Conservation (phyloP, 1,284 basidiomycete genomes). For the Melanopsichium pennsylvanicum region DNA sequence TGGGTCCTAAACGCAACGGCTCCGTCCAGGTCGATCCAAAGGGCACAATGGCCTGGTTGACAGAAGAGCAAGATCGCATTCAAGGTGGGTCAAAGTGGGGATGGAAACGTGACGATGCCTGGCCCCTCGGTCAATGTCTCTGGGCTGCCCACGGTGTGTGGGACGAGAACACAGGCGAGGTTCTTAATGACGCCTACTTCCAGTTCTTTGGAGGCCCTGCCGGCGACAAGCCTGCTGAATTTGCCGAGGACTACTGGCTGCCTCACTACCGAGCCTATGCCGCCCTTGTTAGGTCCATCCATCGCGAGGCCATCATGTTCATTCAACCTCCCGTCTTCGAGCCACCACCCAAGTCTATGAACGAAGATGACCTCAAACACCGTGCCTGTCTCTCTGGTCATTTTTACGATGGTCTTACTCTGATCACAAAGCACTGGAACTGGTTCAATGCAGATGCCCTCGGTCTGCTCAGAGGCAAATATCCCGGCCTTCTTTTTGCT, state of each 20-base stretch:
- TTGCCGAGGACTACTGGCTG: conserved; percentile 83
- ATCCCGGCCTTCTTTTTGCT: conserved; percentile 70
- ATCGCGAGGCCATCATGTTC: conserved; percentile 87
- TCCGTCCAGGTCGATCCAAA: conserved; percentile 82
- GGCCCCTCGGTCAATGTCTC: conserved; percentile 82
- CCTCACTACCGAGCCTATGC: conserved; percentile 78
- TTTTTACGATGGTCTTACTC: conserved; percentile 89
- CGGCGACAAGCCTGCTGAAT: conserved; percentile 70
- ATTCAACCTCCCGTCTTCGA: conserved; percentile 92
- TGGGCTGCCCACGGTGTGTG: conserved; percentile 96
- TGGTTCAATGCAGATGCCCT: conserved; percentile 84
- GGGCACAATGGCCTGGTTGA: conserved; percentile 68
- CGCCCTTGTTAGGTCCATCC: conserved; percentile 74
- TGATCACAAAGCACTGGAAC: conserved; percentile 71
- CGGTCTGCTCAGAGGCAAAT: conserved; percentile 83
- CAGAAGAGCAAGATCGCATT: conserved; percentile 42
- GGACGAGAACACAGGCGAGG: conserved; percentile 75
- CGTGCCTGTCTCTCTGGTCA: conserved; percentile 84
- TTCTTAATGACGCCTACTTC: conserved; percentile 85
- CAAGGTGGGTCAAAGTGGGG: conserved; percentile 71
- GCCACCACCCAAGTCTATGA: conserved; percentile 72
- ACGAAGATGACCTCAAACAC: conserved; percentile 71
- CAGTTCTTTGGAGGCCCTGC: conserved; percentile 24
- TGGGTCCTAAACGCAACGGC: conserved; percentile 81
- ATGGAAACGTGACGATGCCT: conserved; percentile 78